Base-by-base conservation (phyloP, 1,284 basidiomycete genomes). In the Pholiota adiposa region DNA sequence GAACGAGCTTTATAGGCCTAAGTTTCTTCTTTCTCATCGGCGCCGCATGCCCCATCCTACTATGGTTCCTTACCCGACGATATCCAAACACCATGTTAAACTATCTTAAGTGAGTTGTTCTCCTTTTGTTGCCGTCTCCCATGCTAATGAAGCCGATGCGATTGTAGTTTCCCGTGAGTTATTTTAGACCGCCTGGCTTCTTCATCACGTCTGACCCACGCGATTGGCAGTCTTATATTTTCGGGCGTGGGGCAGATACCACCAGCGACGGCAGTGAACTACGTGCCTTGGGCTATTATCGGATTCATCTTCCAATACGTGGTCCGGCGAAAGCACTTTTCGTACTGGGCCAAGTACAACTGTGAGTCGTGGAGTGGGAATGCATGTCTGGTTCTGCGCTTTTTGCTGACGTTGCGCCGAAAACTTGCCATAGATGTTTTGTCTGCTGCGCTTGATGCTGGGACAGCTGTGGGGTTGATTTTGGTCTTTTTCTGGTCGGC, bases 331-430 rank as follows among this genome's bases (percentile, higher is more conserved):
- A 74, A 74, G 61, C 71, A 79, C 63, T 82, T 83, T 62, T 74
- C 79, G 0, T 86, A 83, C 77, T 88, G 85, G 85, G 79, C 81
- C 34, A 86, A 86, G 72, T 85, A 83, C 74, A 84, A 85, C 69
- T 84, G 83, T 79, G 63, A 59, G 78, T 68, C 4, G 56, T 27
- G 29, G 19, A 19, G 19, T 50, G 51, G 36, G 50, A 48, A 33
- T 12, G 4, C n/a, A 21, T 50, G 34, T 27, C n/a, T 33, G 27
- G 6, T 25, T 41, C 41, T 48, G 16, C 63, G 23, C n/a, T n/a
- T n/a, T n/a, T 18, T 50, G 21, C 52, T 60, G 7, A 58, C 52
- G 19, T 21, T n/a, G 33, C 18, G 12, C 8, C 12, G n/a, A 19
- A 18, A 3, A n/a, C 40, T 38, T 18, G 23, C 43, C 52, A 8